Base-by-base conservation (phyloP, 495 filamentous ascomycete genomes). In the Penicillium arizonense region DNA sequence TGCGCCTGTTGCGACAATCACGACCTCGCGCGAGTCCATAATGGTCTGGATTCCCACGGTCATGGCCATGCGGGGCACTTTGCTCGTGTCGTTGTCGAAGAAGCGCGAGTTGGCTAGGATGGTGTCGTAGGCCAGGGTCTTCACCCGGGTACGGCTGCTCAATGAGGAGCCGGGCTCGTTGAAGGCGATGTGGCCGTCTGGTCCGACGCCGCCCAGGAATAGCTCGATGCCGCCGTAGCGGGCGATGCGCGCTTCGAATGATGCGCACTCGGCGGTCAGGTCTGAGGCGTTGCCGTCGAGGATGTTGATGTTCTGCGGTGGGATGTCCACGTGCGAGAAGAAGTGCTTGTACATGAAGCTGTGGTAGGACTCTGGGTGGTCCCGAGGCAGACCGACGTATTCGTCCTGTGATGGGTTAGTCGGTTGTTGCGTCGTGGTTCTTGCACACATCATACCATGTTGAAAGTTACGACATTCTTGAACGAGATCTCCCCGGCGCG, bases 301-400 rank as follows among this genome's bases (percentile, higher is more conserved):
- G 63, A 95, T 90, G 73, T 95, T 82, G 65, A 92, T 88, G 59
- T 91, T 90, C 56, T 77, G 77, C 5, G 90, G 89, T 52, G 81
- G 77, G 50, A 95, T 84, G 61, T 95, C 88, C 61, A 93, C 85
- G 65, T 93, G 89, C 3, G 86, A 88, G 76, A 95, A 95, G 79
- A 93, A 90, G 69, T 93, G 79, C 70, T 86, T 87, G 77, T 89
- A 92, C 90, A 95, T 93, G 75, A 92, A 95, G 49, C 84, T 86
- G 74, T 92, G 89, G 72, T 93, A 93, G 64, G 82, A 87, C 67
- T 91, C 83, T 10, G 89, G 87, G 65, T 93, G 89, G 56, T 90
- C 87, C 53, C 86, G 81, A 26, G 89, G 86, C 49, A 95, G 80
- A 36, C 87, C 86, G 59, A 93, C 85, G 66, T 93, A 95, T 74